Evolutionary conservation across 805 yeast species (phyloP).

Genomic region (Saccharomyces paradoxus): DNA sequence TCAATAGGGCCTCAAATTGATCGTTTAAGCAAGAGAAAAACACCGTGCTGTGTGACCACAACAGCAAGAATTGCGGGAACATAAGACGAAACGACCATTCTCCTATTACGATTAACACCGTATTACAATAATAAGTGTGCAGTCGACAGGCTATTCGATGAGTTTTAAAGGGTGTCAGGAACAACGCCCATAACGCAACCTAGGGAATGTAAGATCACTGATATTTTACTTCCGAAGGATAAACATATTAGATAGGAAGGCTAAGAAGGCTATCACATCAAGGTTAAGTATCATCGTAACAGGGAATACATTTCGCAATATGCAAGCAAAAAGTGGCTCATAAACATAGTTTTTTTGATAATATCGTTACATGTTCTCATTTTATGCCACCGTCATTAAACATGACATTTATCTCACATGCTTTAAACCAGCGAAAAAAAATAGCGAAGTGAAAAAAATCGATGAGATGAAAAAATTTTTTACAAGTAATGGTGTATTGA

Average conservation of each 20-base stretch:
- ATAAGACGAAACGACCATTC: neutral
- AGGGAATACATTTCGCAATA: neutral
- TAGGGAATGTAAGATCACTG: neutral
- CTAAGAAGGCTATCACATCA: neutral
- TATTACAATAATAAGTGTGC: neutral
- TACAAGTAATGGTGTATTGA: neutral
- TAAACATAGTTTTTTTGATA: neutral
- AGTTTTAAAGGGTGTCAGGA: neutral
- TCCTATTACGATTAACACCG: neutral
- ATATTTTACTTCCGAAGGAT: neutral
- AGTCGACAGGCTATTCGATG: neutral
- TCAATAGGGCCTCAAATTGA: neutral
- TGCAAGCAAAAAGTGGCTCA: neutral
- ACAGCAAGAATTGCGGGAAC: neutral
- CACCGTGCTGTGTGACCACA: slow-evolving; percentile 1
- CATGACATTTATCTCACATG: neutral
- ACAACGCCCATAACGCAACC: neutral
- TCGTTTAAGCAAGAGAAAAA: neutral
- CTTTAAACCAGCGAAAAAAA: neutral
- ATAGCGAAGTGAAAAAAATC: neutral
- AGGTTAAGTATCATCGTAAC: neutral
- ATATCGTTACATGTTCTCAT: neutral
- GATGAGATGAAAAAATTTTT: neutral
- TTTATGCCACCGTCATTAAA: neutral
- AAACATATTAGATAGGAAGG: neutral